A percentile compares a stretch with the other conserved stretches of the same genome.
Evolutionary conservation across 1,284 basidiomycete genomes (phyloP).

Genomic region (Boletus holoroseus): DNA sequence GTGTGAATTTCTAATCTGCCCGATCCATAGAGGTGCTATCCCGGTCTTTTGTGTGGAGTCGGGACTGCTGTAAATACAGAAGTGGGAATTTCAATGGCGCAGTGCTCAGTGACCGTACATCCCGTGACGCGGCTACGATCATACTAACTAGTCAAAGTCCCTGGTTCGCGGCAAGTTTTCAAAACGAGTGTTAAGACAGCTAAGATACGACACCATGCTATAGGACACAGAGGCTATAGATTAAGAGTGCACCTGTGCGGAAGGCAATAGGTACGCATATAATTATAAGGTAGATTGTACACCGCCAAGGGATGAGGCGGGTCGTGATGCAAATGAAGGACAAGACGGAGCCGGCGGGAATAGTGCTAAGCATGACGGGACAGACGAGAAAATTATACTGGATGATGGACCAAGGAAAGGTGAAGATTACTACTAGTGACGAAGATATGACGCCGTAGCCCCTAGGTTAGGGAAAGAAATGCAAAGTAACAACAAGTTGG

Average conservation of each 20-base stretch:
- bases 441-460: conserved; percentile 30
- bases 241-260: conserved; percentile 32
- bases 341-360: conserved; percentile 21
- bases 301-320: conserved; percentile 26
- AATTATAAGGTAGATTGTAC: conserved; percentile 37
- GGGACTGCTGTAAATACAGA: too few species aligned
- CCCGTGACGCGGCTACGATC: too few species aligned
- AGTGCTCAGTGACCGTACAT: neutral
- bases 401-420: conserved; percentile 28
- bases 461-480: conserved; percentile 17
- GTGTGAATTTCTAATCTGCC: too few species aligned
- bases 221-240: conserved; percentile 24
- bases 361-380: conserved; percentile 26
- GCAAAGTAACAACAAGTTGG: conserved; percentile 25
- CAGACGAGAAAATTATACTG: conserved; percentile 26
- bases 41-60: too few species aligned
- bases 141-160: neutral
- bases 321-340: conserved; percentile 29
- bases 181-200: conserved; percentile 8
- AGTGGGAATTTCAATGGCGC: neutral
- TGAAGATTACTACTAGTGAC: conserved; percentile 30
- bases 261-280: conserved; percentile 34
- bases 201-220: conserved; percentile 23
- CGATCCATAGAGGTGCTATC: too few species aligned
- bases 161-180: neutral